Base-by-base conservation (phyloP, 1,139 yeast species). In the Sugiyamaella sp. region DNA sequence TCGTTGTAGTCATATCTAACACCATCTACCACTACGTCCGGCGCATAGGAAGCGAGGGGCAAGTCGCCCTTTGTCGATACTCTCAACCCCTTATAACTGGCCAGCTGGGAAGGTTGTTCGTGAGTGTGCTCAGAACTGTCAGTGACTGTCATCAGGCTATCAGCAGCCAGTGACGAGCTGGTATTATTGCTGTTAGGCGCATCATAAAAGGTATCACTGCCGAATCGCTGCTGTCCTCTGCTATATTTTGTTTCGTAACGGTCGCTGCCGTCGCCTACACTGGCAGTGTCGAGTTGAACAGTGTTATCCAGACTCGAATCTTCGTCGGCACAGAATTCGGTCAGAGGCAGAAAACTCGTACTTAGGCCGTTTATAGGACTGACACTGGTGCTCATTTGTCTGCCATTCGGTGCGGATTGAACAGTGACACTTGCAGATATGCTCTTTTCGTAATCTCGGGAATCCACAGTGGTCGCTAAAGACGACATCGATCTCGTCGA, bases 401-500 rank as follows among this genome's bases (percentile, higher is more conserved):
- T 12, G 17, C 22, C 25, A 22, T 12, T 8, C 20, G 38, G 5
- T 9, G 24, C 20, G 16, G 21, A 20, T 16, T 46, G 29, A 35
- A 46, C 25, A 19, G 38, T 25, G 20, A 46, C n/a, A 29, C 17
- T 38, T 5, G 43, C 25, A 12, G 50, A 21, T 20, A 39, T 14
- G 9, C 19, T 29, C 24, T 46, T 46, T 19, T 46, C 50, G 29
- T 38, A 46, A 27, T 46, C 50, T 4, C 39, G 24, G 9, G 61
- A 60, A 17, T 60, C 62, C 12, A 56, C 52, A 16, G 63, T 60
- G 20, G 63, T 58, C 32, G 64, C 63, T 21, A 60, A 45, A n/a
- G 62, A 60, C 17, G 62, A 58, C 63, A 61, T 61, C 46, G 63
- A 61, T 38, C 57, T 55, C 27, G 56, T 51, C 25, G 58, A 55